Conservation (phyloP, 2,329 filamentous ascomycete species). For the Scorias spongiosa region DNA sequence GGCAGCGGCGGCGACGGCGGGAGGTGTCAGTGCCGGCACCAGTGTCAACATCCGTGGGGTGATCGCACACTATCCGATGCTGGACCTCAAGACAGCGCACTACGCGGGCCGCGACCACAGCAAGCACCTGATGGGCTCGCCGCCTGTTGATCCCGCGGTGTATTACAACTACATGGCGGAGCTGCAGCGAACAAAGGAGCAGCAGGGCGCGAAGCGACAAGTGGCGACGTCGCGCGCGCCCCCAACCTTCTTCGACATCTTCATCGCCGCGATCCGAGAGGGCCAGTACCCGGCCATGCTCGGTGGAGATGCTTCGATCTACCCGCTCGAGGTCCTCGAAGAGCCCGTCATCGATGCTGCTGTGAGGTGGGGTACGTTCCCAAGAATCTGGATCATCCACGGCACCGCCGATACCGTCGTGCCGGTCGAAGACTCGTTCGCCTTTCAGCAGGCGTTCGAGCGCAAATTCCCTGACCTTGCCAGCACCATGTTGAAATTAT, state of each 20-base stretch:
- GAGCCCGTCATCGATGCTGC: conserved; percentile 2
- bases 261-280: conserved; percentile 7
- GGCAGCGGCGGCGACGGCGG: not conserved
- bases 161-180: conserved; percentile 4
- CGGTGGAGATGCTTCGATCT: conserved; percentile 7
- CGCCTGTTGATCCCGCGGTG: conserved; percentile 1
- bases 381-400: conserved; percentile 20
- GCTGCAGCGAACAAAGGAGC: not conserved
- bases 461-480: conserved; percentile 6
- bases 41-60: conserved; percentile 13
- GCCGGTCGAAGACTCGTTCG: conserved; percentile 13
- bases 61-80: conserved; percentile 19
- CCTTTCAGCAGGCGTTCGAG: conserved; percentile 15
- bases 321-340: conserved; percentile 19
- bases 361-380: conserved; percentile 6
- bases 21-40: not conserved
- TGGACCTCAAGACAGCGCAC: conserved; percentile 12
- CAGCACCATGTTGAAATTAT: conserved; percentile 13
- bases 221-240: conserved; percentile 4
- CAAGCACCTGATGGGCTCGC: conserved; percentile 5
- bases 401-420: conserved; percentile 21
- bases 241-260: conserved; percentile 5
- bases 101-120: conserved; percentile 6
- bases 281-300: conserved; percentile 5
- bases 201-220: no score